Percentiles rank a stretch among this genome's conserved stretches.
phyloP scores from a whole-genome alignment of 305 asterid genomes.

The Coffea humblotiana region DNA sequence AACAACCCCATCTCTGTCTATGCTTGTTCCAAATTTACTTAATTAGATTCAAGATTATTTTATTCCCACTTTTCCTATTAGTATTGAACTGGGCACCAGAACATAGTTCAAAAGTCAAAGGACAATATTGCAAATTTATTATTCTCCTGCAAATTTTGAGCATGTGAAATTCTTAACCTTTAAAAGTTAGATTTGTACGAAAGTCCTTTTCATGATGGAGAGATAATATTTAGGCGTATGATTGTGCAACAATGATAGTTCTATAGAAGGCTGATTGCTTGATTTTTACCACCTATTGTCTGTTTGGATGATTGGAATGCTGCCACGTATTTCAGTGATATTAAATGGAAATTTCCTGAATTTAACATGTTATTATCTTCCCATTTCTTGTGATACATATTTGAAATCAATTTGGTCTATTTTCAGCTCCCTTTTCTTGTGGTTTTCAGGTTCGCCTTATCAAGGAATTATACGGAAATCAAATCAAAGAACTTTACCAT shows the following conservation, averaged over 20 bases:
- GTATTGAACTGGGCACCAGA: neutral
- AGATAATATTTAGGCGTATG: neutral
- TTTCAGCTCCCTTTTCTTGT: conserved; percentile 18
- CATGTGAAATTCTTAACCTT: neutral
- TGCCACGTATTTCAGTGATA: neutral
- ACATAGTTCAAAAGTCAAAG: too few species aligned
- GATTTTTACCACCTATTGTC: neutral
- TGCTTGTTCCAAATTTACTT: neutral
- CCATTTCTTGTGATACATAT: neutral
- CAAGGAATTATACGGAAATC: conserved; percentile 96
- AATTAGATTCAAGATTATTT: neutral
- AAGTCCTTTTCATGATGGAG: neutral
- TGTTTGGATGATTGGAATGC: neutral
- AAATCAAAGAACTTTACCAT: conserved; percentile 81
- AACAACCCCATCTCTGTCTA: neutral
- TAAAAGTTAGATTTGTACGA: neutral
- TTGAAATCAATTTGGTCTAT: neutral
- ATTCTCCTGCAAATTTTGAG: neutral
- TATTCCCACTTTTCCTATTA: neutral
- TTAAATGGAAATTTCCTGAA: neutral
- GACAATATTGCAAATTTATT: neutral
- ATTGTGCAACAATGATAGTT: neutral
- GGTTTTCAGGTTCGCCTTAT: conserved; percentile 81
- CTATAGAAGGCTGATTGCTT: neutral
- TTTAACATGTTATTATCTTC: neutral